A percentile compares a stretch with the other conserved stretches of the same genome.
phyloP scores from a whole-genome alignment of 495 filamentous ascomycete genomes.

The Penicillium cinerascens region DNA sequence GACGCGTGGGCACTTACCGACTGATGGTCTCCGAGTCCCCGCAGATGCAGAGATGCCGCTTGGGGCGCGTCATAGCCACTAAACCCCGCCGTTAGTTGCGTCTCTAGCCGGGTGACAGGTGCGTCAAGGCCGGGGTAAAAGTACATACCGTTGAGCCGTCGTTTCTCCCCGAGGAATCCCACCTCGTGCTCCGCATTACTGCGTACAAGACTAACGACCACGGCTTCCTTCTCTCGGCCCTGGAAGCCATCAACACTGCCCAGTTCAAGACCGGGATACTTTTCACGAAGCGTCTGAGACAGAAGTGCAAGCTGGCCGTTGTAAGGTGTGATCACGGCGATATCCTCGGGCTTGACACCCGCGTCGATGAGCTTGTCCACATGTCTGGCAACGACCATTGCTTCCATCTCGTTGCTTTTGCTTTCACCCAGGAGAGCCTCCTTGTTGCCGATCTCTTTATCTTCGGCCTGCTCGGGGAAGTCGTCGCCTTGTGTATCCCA shows the following conservation, averaged over 20 bases:
- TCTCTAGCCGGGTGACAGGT: background rate
- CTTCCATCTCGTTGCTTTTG: conserved; percentile 92
- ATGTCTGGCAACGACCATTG: conserved; percentile 71
- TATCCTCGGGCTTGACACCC: conserved; percentile 73
- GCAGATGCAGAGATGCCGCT: conserved; percentile 83
- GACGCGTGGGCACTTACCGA: conserved; percentile 53
- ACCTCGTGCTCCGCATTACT: conserved; percentile 86
- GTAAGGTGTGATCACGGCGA: conserved; percentile 94
- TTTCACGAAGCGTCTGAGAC: conserved; percentile 68
- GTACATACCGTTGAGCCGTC: conserved; percentile 76
- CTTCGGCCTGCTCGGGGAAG: conserved; percentile 63
- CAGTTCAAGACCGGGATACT: conserved; percentile 79
- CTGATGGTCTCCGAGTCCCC: conserved; percentile 91
- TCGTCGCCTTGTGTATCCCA: conserved; percentile 95
- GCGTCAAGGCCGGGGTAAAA: background rate
- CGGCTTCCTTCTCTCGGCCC: conserved; percentile 93
- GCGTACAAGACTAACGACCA: conserved; percentile 85
- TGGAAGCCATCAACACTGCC: conserved; percentile 97
- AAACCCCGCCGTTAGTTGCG: conserved; percentile 1
- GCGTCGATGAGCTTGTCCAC: conserved; percentile 70
- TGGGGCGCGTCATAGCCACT: conserved; percentile 96
- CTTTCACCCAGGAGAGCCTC: conserved; percentile 69
- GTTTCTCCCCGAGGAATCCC: conserved; percentile 90
- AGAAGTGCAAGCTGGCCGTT: conserved; percentile 87
- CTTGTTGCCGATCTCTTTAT: conserved; percentile 49